Base-by-base conservation (phyloP, 129 eudicot species). In the Oenanthe sinensis region DNA sequence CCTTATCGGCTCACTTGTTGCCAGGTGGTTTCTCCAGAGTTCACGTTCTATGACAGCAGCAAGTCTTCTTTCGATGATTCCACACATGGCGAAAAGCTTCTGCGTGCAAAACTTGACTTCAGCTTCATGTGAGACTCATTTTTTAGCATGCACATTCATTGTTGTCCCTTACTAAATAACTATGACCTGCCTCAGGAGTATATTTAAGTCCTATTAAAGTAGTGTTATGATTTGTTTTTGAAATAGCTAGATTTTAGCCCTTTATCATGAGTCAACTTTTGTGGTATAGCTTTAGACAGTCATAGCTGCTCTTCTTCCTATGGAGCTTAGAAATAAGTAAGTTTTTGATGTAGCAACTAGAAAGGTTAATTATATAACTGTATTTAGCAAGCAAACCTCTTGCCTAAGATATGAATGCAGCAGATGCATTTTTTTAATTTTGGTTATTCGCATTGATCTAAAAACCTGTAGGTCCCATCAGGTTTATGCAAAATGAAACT, bases 21-120 rank as follows among this genome's bases (percentile, higher is more conserved):
- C 43, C 85, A 95, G 99, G 97, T 95, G 85, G 92, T 95, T 82
- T 95, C 96, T 84, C 99, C 99, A 9, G 99, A 95, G 80, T 88
- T 95, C 79, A 95, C 96, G 49, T 95, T 95, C 80, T 95, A 87
- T 79, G 99, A 95, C 87, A 92, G 96, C 80, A 90, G 94, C 65
- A 95, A 93, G 85, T 89, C 97, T 79, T 90, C 91, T 82, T 87
- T 90, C 28, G 97, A 90, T 82, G 96, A 94, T 86, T 88, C 94
- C 37, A 81, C 87, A 15, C 89, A 85, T 83, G 90, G 92, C 77
- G 99, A 95, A 84, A 91, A 92, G 87, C 94, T 95, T 81, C 95
- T 95, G 60, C 97, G 99, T 70, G 97, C 91, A 73, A 95, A 91
- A 86, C 83, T 91, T 86, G 99, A 95, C 83, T 81, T 95, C 73